Evolutionary conservation across 2,329 filamentous ascomycete species (phyloP).

Genomic region (Pseudohalonectria lignicola): DNA sequence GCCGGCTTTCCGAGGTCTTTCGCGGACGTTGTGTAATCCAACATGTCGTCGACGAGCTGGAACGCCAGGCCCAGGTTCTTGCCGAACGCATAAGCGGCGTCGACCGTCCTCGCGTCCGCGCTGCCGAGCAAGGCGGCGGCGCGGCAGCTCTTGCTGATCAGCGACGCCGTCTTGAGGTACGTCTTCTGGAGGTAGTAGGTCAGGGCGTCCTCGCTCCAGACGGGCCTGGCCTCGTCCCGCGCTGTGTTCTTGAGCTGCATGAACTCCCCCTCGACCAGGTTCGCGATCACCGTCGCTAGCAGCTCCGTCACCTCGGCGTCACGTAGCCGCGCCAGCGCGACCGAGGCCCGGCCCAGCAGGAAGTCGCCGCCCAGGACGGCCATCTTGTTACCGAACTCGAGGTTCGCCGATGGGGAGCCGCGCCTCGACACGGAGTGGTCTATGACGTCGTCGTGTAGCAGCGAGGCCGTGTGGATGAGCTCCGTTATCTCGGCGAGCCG

Average conservation of each 20-base stretch:
- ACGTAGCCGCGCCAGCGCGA: conserved; percentile 78
- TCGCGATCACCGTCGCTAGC: conserved; percentile 90
- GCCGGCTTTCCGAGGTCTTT: conserved; percentile 87
- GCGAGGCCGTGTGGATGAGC: conserved; percentile 90
- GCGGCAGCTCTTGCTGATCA: conserved; percentile 94
- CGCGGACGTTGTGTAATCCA: conserved; percentile 85
- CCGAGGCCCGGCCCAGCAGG: conserved; percentile 81
- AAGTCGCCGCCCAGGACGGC: conserved; percentile 97
- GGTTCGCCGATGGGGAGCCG: conserved; percentile 77
- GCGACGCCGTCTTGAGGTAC: conserved; percentile 88
- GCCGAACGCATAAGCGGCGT: conserved; percentile 85
- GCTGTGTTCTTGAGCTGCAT: conserved; percentile 99
- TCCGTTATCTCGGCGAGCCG: conserved; percentile 94
- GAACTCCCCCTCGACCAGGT: conserved; percentile 96
- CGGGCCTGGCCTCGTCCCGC: conserved; percentile 70
- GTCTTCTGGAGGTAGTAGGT: conserved; percentile 97
- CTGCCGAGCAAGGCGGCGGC: conserved; percentile 80
- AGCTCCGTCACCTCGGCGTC: conserved; percentile 94
- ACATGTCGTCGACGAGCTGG: conserved; percentile 94
- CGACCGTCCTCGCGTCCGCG: conserved; percentile 64
- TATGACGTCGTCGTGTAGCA: conserved; percentile 97
- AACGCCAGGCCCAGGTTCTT: conserved; percentile 92
- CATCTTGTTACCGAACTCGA: conserved; percentile 99
- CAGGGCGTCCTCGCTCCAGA: conserved; percentile 80
- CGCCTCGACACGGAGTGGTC: conserved; percentile 82